phyloP scores from a whole-genome alignment of 2,329 filamentous ascomycete genomes.

The Talaromyces rugulosus region DNA sequence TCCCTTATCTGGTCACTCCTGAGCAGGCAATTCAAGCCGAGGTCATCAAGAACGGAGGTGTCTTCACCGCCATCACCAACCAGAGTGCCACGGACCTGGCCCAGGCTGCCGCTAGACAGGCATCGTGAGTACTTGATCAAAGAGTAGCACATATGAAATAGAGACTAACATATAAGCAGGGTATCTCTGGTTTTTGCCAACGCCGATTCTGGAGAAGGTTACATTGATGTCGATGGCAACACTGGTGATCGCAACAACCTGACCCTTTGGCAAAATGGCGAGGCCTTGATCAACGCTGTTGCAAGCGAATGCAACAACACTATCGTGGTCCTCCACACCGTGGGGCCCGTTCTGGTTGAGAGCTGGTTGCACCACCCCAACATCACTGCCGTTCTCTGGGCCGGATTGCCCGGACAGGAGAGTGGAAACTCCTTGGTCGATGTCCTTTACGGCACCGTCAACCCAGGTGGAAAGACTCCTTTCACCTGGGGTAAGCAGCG shows the following conservation, averaged over 20 bases:
- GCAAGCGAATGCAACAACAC: slow-evolving; percentile 78
- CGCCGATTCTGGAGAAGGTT: slow-evolving; percentile 80
- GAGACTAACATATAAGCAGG: slow-evolving; percentile 16
- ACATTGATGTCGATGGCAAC: slow-evolving; percentile 77
- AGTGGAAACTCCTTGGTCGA: slow-evolving; percentile 71
- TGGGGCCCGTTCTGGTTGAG: slow-evolving; percentile 71
- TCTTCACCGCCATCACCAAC: slow-evolving; percentile 55
- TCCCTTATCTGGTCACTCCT: slow-evolving; percentile 61
- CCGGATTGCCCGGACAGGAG: slow-evolving; percentile 70
- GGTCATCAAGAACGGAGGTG: slow-evolving; percentile 64
- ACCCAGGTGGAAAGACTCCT: slow-evolving; percentile 58
- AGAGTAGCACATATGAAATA: background rate
- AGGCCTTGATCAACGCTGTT: slow-evolving; percentile 76
- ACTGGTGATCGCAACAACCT: slow-evolving; percentile 87
- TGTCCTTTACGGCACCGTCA: slow-evolving; percentile 65
- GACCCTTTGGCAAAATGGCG: slow-evolving; percentile 80
- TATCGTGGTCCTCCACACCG: slow-evolving; percentile 84
- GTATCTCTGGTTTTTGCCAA: slow-evolving; percentile 82
- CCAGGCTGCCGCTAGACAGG: slow-evolving; percentile 46
- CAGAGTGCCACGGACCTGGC: slow-evolving; percentile 55
- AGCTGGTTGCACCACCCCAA: slow-evolving; percentile 60
- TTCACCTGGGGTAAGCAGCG: slow-evolving; percentile 57
- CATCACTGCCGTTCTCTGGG: slow-evolving; percentile 71
- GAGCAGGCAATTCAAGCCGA: slow-evolving; percentile 62
- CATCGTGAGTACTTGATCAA: slow-evolving; percentile 25